These are phyloP conservation scores for Acidiella bohemica DNA, from an alignment of 495 filamentous ascomycete species.

Conservation along the genomic window DNA sequence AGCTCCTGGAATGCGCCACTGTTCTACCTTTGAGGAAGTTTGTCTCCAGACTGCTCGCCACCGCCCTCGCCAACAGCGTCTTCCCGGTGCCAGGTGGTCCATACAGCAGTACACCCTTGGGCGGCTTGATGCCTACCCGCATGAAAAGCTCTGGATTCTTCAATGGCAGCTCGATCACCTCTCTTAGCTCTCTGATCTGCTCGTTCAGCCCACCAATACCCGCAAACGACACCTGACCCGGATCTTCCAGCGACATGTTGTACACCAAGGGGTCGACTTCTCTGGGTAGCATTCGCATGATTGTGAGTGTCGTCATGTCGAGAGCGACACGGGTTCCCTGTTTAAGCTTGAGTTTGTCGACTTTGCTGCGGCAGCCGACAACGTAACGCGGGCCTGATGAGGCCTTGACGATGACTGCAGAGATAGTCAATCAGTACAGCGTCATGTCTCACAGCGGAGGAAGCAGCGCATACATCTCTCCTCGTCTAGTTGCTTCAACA, in stretches of 20 bases:
- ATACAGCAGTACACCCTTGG: conserved; percentile 94
- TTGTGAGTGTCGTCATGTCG: conserved; percentile 99
- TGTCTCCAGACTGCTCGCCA: conserved; percentile 92
- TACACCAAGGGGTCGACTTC: conserved; percentile 98
- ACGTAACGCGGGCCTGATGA: conserved; percentile 97
- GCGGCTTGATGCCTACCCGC: conserved; percentile 95
- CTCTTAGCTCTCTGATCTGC: conserved; percentile 92
- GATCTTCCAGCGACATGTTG: conserved; percentile 99
- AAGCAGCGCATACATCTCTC: conserved; percentile 76
- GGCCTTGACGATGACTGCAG: conserved; percentile 63
- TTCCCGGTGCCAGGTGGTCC: conserved; percentile 98
- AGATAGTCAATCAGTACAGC: neutral
- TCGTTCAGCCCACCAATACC: conserved; percentile 98
- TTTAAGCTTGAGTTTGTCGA: conserved; percentile 92
- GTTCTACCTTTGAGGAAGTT: conserved; percentile 88
- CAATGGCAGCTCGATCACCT: conserved; percentile 94
- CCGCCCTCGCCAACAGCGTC: conserved; percentile 85
- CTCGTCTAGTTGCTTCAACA: conserved; percentile 96
- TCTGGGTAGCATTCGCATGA: conserved; percentile 98
- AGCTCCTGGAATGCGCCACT: too few relatives aligned
- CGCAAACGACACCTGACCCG: conserved; percentile 95
- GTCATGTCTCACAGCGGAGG: too few relatives aligned
- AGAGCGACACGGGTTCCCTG: conserved; percentile 96
- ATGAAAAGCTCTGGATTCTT: conserved; percentile 98
- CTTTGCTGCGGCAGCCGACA: conserved; percentile 94